Evolutionary conservation across 2,329 filamentous ascomycete species (phyloP).

Genomic region (Neopestalotiopsis clavispora): DNA sequence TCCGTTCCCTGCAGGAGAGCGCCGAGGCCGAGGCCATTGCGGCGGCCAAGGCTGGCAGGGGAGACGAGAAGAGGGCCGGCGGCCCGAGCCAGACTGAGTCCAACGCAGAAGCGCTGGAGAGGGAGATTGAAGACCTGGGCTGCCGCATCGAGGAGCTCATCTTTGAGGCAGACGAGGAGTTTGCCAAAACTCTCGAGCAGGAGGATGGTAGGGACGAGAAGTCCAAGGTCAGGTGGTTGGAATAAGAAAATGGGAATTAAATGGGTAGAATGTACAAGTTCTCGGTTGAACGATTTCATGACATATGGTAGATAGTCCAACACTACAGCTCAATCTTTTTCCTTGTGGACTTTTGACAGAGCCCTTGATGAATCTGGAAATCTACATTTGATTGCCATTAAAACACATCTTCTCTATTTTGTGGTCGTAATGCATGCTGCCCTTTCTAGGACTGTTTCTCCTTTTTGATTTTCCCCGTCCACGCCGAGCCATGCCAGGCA

Average conservation of each 20-base stretch:
- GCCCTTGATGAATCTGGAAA: neutral
- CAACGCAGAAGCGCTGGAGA: slow-evolving; percentile 34
- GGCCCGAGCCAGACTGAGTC: slow-evolving; percentile 17
- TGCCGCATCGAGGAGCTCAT: slow-evolving; percentile 32
- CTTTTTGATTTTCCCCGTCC: slow-evolving; percentile 1
- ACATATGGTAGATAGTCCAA: neutral
- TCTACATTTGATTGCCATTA: neutral
- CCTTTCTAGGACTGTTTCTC: neutral
- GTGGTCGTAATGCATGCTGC: neutral
- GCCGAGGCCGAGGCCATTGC: slow-evolving; percentile 20
- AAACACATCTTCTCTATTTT: slow-evolving; percentile 2
- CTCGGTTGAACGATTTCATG: neutral
- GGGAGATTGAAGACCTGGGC: slow-evolving; percentile 33
- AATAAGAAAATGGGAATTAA: neutral
- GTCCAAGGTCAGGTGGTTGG: slow-evolving; percentile 7
- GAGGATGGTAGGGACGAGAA: slow-evolving; percentile 19
- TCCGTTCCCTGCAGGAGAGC: slow-evolving; percentile 16
- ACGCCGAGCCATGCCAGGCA: slow-evolving; percentile 9
- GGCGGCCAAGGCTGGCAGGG: slow-evolving; percentile 18
- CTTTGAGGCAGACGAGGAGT: slow-evolving; percentile 52
- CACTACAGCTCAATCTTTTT: neutral
- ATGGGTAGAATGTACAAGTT: neutral
- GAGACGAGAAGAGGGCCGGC: slow-evolving; percentile 7
- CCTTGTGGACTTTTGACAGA: neutral
- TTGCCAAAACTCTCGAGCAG: slow-evolving; percentile 46